Base-by-base conservation (phyloP, 352 stramenopile species). In the Pythium rhizo-oryzae region DNA sequence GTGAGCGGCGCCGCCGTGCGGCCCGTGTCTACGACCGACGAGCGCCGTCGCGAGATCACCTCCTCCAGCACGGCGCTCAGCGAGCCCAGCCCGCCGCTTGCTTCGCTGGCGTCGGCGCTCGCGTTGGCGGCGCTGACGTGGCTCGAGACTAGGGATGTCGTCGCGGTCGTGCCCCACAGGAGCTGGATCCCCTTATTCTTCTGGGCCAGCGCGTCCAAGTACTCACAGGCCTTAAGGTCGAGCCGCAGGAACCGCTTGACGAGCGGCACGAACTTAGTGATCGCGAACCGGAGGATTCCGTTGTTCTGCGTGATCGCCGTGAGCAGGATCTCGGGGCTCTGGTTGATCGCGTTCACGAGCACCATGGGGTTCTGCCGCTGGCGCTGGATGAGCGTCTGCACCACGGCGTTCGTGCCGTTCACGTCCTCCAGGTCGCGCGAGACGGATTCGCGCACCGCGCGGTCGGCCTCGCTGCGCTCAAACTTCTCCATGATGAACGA, bases 191-290 rank as follows among this genome's bases (percentile, higher is more conserved):
- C 82, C 30, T 80, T 84, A 55, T 87, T 70, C 21, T 81, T 79
- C 49, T 81, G 74, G 11, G 75, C 69, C 0, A 91, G 66, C 5
- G 50, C 24, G n/a, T 92, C 82, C 16, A 91, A 67, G 30, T 87
- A 67, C 28, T 91, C 79, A 19, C 78, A 82, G 0, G 78, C 70
- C 59, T 86, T 89, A 1, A 75, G 28, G 49, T 93, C 85, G 30
- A 93, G 55, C 11, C 77, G 76, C 4, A 93, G 57, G 51, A 93
- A 93, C 7, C 74, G 62, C 69, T 91, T 90, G n/a, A 92, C 85
- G 4, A 74, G 58, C 0, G 81, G 73, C 4, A 84, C 49, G 44
- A 90, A 92, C 63, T 92, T 90, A 15, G 76, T 82, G 62, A 94
- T 92, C 7, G 73, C 72, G 28, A 92, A 92, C 21, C 85, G 67